Conservation (phyloP, 2,329 filamentous ascomycete genomes). For the Pestalotiopsis sp. region DNA sequence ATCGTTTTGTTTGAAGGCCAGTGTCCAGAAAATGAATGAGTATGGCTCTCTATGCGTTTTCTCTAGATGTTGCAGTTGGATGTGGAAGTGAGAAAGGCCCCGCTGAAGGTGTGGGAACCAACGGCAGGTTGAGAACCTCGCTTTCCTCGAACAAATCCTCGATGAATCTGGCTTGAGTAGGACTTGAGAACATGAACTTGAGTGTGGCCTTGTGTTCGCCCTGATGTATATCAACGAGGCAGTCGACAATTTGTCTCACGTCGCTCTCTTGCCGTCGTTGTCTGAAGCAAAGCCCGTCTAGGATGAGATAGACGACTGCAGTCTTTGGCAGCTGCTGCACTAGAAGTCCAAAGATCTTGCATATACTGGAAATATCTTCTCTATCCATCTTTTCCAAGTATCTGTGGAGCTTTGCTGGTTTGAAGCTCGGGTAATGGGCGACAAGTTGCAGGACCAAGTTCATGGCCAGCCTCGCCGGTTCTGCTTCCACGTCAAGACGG, state of each 20-base stretch:
- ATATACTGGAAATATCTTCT: conserved; percentile 6
- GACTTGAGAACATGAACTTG: conserved; percentile 15
- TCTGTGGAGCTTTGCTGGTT: conserved; percentile 5
- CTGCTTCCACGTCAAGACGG: conserved; percentile 6
- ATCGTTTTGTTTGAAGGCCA: too few species aligned
- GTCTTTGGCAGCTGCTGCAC: background rate
- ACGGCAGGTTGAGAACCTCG: conserved; percentile 9
- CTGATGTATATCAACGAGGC: conserved; percentile 6
- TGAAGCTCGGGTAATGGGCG: conserved; percentile 15
- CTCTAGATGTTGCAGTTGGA: too few species aligned
- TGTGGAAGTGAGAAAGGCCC: too few species aligned
- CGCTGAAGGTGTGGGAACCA: too few species aligned
- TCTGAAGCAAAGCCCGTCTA: conserved; percentile 14
- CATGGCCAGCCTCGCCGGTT: conserved; percentile 14
- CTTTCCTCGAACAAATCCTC: conserved; percentile 14
- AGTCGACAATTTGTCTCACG: background rate
- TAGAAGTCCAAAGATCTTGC: background rate
- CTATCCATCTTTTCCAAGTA: background rate
- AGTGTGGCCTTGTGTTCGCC: conserved; percentile 1
- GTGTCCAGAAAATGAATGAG: too few species aligned
- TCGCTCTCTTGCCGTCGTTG: background rate
- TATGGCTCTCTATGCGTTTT: too few species aligned
- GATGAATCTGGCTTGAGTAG: background rate
- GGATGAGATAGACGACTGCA: conserved; percentile 8
- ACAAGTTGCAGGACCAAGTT: conserved; percentile 16